Conservation (phyloP, 257 asterid genomes). For the Nicotiana attenuata region DNA sequence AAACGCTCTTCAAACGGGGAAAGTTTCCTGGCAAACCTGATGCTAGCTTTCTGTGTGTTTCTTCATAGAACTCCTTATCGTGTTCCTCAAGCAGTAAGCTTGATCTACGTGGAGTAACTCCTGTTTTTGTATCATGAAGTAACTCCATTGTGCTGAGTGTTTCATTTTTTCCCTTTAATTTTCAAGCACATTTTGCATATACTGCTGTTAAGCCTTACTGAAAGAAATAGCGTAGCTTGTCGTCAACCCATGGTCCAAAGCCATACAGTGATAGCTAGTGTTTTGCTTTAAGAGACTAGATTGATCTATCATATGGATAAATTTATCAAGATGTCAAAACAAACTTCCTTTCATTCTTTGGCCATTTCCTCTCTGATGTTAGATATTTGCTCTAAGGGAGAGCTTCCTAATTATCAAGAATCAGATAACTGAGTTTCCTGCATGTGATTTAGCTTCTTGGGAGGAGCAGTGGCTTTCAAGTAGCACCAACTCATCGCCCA, state of each 20-base stretch:
- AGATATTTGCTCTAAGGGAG: background rate
- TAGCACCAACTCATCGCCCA: constrained; percentile 95
- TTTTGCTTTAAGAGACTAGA: background rate
- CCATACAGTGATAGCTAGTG: background rate
- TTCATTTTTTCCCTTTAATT: background rate
- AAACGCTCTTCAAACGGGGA: background rate
- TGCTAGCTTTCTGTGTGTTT: background rate
- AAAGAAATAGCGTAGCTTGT: background rate
- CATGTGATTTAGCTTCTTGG: constrained; percentile 78
- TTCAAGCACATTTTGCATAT: background rate
- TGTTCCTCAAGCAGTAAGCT: background rate
- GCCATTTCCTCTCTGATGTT: background rate
- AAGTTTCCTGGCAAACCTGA: background rate
- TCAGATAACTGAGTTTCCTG: constrained; percentile 1
- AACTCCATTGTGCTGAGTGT: constrained; percentile 2
- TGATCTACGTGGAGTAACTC: background rate
- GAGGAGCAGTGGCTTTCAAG: constrained; percentile 98
- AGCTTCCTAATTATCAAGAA: background rate
- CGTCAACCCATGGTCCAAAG: background rate
- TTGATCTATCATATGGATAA: background rate
- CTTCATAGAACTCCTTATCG: background rate
- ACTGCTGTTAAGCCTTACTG: background rate
- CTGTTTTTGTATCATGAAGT: background rate
- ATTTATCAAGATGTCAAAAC: background rate
- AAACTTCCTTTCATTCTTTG: background rate